Evolutionary conservation across 177 flowering plant species (phyloP).

Genomic region (Vitis hybrid): DNA sequence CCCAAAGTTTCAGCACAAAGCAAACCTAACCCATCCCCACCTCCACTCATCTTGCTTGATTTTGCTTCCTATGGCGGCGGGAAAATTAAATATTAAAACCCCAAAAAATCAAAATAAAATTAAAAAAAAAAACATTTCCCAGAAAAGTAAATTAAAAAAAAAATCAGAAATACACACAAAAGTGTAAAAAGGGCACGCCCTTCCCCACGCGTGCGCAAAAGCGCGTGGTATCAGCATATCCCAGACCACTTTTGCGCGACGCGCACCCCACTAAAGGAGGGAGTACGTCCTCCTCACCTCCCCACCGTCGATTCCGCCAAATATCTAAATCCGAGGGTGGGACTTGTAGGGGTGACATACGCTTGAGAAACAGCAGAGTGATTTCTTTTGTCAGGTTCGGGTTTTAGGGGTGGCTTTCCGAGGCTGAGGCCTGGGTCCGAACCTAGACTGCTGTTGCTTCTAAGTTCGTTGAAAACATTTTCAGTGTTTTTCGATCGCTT

Average conservation of each 20-base stretch:
- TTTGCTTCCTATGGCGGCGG: too few species aligned
- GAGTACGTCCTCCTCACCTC: neutral
- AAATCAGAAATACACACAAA: neutral
- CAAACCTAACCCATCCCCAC: too few species aligned
- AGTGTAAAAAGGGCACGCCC: neutral
- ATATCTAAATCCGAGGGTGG: neutral
- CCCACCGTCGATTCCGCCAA: slow-evolving; percentile 2
- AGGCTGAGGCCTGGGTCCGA: slow-evolving; percentile 9
- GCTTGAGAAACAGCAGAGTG: neutral
- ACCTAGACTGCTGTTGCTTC: slow-evolving; percentile 5
- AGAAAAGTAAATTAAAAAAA: neutral
- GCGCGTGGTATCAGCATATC: slow-evolving; percentile 21
- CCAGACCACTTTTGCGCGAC: neutral
- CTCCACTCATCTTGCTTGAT: too few species aligned
- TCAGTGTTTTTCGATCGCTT: slow-evolving; percentile 20
- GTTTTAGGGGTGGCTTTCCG: neutral
- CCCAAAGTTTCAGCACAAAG: too few species aligned
- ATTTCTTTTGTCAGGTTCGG: neutral
- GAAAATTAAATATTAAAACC: too few species aligned
- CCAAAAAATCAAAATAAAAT: neutral
- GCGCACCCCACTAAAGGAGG: neutral
- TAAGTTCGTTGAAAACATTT: slow-evolving; percentile 8
- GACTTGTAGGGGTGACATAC: neutral
- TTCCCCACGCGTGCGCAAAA: slow-evolving; percentile 13
- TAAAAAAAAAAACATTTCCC: neutral